These are phyloP conservation scores for Scenedesmus sp. DNA, from an alignment of 163 green algal genomes.

Conservation along the genomic window DNA sequence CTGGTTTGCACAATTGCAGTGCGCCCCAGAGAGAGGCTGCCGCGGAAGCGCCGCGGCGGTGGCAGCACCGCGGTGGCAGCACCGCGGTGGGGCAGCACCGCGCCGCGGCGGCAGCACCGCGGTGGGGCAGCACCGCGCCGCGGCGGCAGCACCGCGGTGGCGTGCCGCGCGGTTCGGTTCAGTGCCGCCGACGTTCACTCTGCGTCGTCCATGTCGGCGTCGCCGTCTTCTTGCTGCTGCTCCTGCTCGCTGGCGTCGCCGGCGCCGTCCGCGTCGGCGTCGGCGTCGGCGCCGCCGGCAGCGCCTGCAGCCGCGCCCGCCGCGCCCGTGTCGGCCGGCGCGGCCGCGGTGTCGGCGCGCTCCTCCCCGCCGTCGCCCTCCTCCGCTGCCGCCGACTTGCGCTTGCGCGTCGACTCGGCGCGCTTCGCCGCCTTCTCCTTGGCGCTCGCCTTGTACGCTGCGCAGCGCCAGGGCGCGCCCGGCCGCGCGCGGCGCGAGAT, in stretches of 20 bases:
- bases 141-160: too few species aligned
- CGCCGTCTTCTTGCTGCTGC: slow-evolving; percentile 1
- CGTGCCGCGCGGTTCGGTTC: too few species aligned
- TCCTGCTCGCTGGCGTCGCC: too few species aligned
- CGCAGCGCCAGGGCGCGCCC: too few species aligned
- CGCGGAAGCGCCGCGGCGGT: too few species aligned
- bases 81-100: too few species aligned
- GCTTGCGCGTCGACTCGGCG: slow-evolving; percentile 35
- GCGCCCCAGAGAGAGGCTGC: too few species aligned
- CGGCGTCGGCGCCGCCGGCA: background rate
- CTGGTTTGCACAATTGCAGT: too few species aligned
- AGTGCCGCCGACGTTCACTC: too few species aligned
- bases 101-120: too few species aligned
- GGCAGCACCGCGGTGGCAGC: too few species aligned
- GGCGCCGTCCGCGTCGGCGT: background rate
- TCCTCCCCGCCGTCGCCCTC: background rate
- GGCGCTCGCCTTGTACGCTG: slow-evolving; percentile 31
- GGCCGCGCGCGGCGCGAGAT: background rate
- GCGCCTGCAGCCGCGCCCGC: background rate
- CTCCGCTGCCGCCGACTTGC: slow-evolving; percentile 22
- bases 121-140: too few species aligned
- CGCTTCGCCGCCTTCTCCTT: slow-evolving; percentile 43
- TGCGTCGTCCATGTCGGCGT: background rate
- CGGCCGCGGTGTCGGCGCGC: background rate
- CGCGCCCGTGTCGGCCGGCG: background rate